A percentile compares a stretch with the other conserved stretches of the same genome.
Conservation (phyloP, 164 flowering plant species). For the Euptelea pleiosperma region DNA sequence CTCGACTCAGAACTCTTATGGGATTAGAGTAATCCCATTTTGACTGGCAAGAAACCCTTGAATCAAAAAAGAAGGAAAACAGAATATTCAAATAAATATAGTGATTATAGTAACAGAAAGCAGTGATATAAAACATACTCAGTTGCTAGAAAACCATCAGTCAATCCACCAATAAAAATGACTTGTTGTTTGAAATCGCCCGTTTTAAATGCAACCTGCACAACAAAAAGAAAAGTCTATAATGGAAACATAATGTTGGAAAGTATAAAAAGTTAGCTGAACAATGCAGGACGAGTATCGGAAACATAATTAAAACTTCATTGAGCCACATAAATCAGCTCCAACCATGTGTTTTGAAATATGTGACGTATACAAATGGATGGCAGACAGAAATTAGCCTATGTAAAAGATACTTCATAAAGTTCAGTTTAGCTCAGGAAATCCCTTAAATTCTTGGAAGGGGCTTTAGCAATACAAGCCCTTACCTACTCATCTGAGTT, state of each 20-base stretch:
- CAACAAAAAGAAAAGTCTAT: constrained; percentile 1
- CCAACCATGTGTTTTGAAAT: too few species aligned
- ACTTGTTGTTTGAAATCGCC: constrained; percentile 89
- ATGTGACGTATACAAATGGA: too few species aligned
- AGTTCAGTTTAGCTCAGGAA: too few species aligned
- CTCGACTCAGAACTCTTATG: too few species aligned
- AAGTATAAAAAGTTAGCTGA: not conserved
- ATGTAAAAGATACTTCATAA: too few species aligned
- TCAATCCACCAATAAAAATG: constrained; percentile 85
- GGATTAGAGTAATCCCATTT: not conserved
- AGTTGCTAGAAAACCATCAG: constrained; percentile 92
- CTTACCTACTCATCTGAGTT: too few species aligned
- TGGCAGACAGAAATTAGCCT: too few species aligned
- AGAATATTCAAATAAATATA: not conserved
- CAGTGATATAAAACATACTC: constrained; percentile 46
- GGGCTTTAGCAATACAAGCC: too few species aligned
- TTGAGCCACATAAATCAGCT: too few species aligned
- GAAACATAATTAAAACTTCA: too few species aligned
- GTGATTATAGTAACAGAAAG: not conserved
- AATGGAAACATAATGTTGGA: not conserved
- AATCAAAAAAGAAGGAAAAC: not conserved
- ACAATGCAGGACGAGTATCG: too few species aligned
- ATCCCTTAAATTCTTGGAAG: too few species aligned
- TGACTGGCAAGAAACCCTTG: not conserved
- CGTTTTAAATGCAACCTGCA: constrained; percentile 92